Evolutionary conservation across 2,329 filamentous ascomycete species (phyloP).

Genomic region (Stemphylium vesicarium): DNA sequence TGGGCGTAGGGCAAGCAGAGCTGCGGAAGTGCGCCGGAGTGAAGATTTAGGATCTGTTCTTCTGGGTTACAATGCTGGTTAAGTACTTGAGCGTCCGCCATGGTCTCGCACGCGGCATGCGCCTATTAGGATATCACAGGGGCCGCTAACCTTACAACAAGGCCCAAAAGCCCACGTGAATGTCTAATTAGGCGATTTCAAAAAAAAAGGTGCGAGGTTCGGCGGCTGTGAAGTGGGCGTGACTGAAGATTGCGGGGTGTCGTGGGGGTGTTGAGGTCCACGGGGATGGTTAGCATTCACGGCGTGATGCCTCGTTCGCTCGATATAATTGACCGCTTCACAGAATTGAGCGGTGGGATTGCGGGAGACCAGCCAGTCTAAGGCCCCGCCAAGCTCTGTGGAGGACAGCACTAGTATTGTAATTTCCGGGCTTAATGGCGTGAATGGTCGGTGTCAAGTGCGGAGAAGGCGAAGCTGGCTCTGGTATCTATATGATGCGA

Average conservation of each 20-base stretch:
- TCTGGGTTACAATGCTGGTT: slow-evolving; percentile 3
- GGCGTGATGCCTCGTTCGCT: slow-evolving; percentile 24
- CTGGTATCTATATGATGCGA: slow-evolving; percentile 33
- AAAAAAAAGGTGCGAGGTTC: background rate
- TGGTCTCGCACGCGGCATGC: slow-evolving; percentile 9
- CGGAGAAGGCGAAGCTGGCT: slow-evolving; percentile 14
- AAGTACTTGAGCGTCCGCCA: slow-evolving; percentile 23
- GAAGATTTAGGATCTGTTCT: slow-evolving; percentile 5
- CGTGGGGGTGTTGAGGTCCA: slow-evolving; percentile 13
- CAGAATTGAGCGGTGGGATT: slow-evolving; percentile 28
- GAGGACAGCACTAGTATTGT: slow-evolving; percentile 9
- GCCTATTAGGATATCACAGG: slow-evolving; percentile 9
- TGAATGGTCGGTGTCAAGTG: slow-evolving; percentile 22
- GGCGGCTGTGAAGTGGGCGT: slow-evolving; percentile 18
- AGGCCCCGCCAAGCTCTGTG: slow-evolving; percentile 1
- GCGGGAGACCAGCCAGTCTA: slow-evolving; percentile 12
- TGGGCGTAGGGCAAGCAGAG: slow-evolving; percentile 4
- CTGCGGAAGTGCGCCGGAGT: slow-evolving; percentile 5
- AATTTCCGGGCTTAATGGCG: slow-evolving; percentile 5
- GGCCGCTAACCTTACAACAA: slow-evolving; percentile 15
- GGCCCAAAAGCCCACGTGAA: slow-evolving; percentile 17
- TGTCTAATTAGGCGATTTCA: background rate
- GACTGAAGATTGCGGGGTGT: slow-evolving; percentile 23
- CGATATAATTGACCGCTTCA: slow-evolving; percentile 30
- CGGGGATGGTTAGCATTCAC: slow-evolving; percentile 26